Base-by-base conservation (phyloP, 768 basidiomycete genomes). In the Tylopilus rubrobrunneus region DNA sequence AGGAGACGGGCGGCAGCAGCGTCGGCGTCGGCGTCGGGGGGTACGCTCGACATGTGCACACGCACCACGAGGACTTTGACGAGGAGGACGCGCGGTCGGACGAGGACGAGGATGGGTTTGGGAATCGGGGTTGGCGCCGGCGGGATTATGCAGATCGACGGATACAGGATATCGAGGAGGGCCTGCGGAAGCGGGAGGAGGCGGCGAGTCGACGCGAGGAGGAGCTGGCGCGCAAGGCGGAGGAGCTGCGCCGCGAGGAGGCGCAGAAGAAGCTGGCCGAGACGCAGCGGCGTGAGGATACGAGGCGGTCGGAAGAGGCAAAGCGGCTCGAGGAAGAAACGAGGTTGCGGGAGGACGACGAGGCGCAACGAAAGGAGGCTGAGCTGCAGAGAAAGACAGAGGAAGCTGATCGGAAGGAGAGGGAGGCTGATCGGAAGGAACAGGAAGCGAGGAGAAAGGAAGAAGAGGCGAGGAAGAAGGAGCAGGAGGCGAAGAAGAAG, bases 181-280 rank as follows among this genome's bases (percentile, higher is more conserved):
- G 65, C 62, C 52, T 63, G 48, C 67, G 58, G 47, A 67, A 54
- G 58, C 68, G 64, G 47, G 69, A 73, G 47, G 68, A 71, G 34
- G 72, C 73, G 12, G 73, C 67, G 15, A 64, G 41, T 31, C 61
- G 58, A 46, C 69, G 66, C 5, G 72, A 74, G 50, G 70, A 69
- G 33, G 69, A 71, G 5, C 52, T 71, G 33, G 67, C 61, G 56
- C 68, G 53, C 59, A 72, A 62, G 45, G 75, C 69, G 27, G 74
- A 74, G 17, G 76, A 77, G 27, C 62, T 68, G 2, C 61, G 52
- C 49, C 62, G 63, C 2, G 66, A 71, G 54, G 68, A 68, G n/a
- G 62, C 60, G n/a, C 62, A 58, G 45, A 60, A 45, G 43, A 67
- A 57, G 53, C 50, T 21, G 23, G 29, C 62, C 29, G 72, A 63